Conservation (phyloP, 2,329 filamentous ascomycete genomes). For the Paecilomyces sp. region DNA sequence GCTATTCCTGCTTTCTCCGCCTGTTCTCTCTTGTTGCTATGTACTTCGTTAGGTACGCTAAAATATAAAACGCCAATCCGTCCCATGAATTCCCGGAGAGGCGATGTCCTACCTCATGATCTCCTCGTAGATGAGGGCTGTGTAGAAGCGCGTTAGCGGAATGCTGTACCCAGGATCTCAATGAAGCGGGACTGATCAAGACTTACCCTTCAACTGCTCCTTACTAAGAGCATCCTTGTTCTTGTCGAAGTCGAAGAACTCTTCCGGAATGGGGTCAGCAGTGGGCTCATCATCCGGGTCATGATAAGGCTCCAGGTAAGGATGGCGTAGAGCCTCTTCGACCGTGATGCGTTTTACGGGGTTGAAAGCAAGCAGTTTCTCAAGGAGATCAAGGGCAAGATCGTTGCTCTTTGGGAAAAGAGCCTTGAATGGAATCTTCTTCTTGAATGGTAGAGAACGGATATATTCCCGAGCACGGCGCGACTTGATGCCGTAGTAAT, state of each 20-base stretch:
- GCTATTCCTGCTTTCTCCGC: not conserved
- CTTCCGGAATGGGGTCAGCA: slow-evolving; percentile 91
- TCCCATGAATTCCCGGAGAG: not conserved
- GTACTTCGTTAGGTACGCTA: not conserved
- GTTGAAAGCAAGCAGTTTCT: slow-evolving; percentile 96
- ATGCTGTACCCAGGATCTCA: slow-evolving; percentile 9
- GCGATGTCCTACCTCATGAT: slow-evolving; percentile 61
- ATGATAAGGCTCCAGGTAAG: slow-evolving; percentile 97
- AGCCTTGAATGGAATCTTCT: slow-evolving; percentile 96
- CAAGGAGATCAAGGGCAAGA: slow-evolving; percentile 82
- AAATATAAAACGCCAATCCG: slow-evolving; percentile 1
- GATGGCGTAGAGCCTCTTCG: slow-evolving; percentile 93
- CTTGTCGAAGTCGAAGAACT: slow-evolving; percentile 99
- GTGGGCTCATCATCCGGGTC: slow-evolving; percentile 98
- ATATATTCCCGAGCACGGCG: slow-evolving; percentile 96
- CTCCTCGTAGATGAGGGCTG: slow-evolving; percentile 88
- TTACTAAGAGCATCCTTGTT: slow-evolving; percentile 99
- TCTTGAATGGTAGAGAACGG: slow-evolving; percentile 95
- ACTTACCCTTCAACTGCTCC: slow-evolving; percentile 85
- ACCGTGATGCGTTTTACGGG: slow-evolving; percentile 98
- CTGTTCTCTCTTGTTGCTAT: not conserved
- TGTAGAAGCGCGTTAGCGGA: slow-evolving; percentile 2
- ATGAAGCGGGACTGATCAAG: not conserved
- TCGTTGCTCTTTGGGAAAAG: slow-evolving; percentile 99
- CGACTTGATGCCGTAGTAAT: slow-evolving; percentile 99